Base-by-base conservation (phyloP, 2,329 filamentous ascomycete species). In the Sarocladium strictum region DNA sequence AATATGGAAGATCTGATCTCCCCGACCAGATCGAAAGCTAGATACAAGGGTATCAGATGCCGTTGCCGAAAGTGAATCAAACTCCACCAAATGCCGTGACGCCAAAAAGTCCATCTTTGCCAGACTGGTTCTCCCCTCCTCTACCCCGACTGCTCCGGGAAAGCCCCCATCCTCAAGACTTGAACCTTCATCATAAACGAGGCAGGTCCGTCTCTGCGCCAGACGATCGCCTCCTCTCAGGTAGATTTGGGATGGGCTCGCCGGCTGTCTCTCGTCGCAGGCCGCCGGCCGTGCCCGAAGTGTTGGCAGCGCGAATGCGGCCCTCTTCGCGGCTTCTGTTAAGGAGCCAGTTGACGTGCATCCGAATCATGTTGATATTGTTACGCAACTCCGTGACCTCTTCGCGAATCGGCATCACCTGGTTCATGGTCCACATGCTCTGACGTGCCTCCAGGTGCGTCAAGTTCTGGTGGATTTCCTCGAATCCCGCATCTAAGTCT, bases 381-480 rank as follows among this genome's bases (percentile, higher is more conserved):
- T 77, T 81, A 41, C 76, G 72, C 40, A 83, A 69, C 63, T 85
- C 82, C 3, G 77, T 76, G n/a, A 85, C 74, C 65, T 84, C 80
- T 56, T 85, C 81, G 55, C 82, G 80, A 57, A 85, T 77, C 7
- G 78, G 80, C 62, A 83, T 75, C 4, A 81, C 78, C 64, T 85
- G 80, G 60, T 83, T 84, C 62, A 85, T 74, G 9, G 83, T 74
- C 74, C 81, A 78, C 67, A 83, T 78, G 29, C 76, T 81, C 62
- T 84, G 81, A 50, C 80, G 76, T 3, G 77, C 78, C 62, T 85
- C 81, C 51, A 83, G 72, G 56, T 84, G 81, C 19, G 76, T 78
- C 35, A 85, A 62, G 40, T 76, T 77, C 54, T 80, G 76, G 52
- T 80, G 78, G 2, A 85, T 67, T 50, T 80, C 76, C 59, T 81